Base-by-base conservation (phyloP, 208 protist species). In the Trypanosoma theileri region DNA sequence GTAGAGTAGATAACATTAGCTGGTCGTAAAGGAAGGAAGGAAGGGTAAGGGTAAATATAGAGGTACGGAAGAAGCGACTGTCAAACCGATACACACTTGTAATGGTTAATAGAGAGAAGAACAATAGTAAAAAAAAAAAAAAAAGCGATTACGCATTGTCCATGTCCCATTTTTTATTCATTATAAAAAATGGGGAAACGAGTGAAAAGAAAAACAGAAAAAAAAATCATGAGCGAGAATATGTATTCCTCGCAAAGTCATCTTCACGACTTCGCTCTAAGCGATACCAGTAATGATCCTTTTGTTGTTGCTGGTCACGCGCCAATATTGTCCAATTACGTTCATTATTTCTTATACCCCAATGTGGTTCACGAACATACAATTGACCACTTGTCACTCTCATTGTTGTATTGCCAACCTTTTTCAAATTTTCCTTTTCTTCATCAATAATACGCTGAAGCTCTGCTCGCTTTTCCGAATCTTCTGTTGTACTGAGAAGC, bases 271-370 rank as follows among this genome's bases (percentile, higher is more conserved):
- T 94, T 17, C 89, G 76, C 64, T 94, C 86, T 14, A 80, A 44
- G 46, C 89, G 86, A 72, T 94, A 94, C 89, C 84, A 90, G 69
- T 92, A 94, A 72, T 92, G 83, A 71, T 94, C 89, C 73, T 89
- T 94, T 75, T 94, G 89, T 73, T 91, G 85, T 77, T 94, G 89
- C 71, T 88, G 89, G 58, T 94, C 89, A 24, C 86, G 81, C 16
- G 86, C 76, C 59, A 94, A 56, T 59, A 94, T 92, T 45, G 79
- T 84, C 86, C 89, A 94, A 70, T 94, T 94, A 35, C 89, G 82
- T 71, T 94, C 89, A 75, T 80, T 94, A 65, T 92, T 94, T 54
- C 89, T 84, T 53, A 94, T 89, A 40, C 88, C 84, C 86, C 89
- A 94, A 66, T 92, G 86, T 40, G 86, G 86, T 44, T 86, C 82